phyloP scores from a whole-genome alignment of 2,329 filamentous ascomycete genomes.

The Phyllosticta ampelicida region DNA sequence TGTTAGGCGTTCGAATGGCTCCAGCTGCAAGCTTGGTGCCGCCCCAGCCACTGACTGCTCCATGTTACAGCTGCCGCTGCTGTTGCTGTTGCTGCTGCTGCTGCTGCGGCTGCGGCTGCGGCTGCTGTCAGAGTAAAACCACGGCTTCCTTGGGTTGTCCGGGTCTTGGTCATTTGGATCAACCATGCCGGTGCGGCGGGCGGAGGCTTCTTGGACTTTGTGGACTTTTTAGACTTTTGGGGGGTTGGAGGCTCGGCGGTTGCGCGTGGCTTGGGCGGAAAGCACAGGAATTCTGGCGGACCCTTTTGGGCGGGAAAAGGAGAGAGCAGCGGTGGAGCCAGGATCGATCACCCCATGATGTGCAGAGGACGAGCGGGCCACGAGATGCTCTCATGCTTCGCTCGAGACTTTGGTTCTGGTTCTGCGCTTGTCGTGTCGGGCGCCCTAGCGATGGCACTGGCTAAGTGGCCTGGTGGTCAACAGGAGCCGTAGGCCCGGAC shows the following conservation, averaged over 20 bases:
- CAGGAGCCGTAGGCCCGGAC: too few relatives aligned
- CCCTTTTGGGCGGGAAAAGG: not conserved
- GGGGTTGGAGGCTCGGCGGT: not conserved
- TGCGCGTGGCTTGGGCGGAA: not conserved
- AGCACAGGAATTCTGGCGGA: not conserved
- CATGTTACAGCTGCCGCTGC: too few relatives aligned
- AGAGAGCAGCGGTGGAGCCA: not conserved
- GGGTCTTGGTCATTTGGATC: constrained; percentile 7
- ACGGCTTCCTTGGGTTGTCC: not conserved
- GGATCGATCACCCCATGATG: constrained; percentile 3
- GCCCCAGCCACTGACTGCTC: not conserved
- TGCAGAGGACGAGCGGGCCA: not conserved
- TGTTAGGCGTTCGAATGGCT: too few relatives aligned
- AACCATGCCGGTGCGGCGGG: constrained; percentile 2
- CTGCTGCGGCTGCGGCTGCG: too few relatives aligned
- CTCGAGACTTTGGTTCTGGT: too few relatives aligned
- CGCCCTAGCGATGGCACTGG: too few relatives aligned
- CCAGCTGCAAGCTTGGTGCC: not conserved
- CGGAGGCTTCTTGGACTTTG: not conserved
- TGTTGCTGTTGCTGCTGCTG: too few relatives aligned
- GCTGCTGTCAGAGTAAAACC: not conserved
- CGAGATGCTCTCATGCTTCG: too few relatives aligned
- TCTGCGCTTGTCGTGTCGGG: too few relatives aligned
- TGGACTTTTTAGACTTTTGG: not conserved
- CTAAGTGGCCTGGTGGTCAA: too few relatives aligned